Evolutionary conservation across 1,139 yeast genomes (phyloP).

Genomic region (Lodderomyces beijingensis): DNA sequence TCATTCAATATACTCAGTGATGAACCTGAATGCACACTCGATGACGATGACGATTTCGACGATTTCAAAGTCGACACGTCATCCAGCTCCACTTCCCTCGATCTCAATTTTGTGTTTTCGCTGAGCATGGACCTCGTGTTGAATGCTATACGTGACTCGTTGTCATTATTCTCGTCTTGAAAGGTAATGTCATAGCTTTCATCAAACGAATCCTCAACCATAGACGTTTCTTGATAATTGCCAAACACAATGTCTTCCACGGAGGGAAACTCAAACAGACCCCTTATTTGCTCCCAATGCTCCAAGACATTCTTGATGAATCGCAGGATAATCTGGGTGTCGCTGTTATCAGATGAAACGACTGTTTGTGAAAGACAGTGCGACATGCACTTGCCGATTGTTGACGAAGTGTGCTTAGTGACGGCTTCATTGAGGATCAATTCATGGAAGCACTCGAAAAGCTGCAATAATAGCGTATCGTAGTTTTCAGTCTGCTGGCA

Average conservation of each 20-base stretch:
- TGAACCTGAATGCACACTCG: too few relatives aligned
- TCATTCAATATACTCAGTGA: too few relatives aligned
- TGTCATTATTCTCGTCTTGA: constrained; percentile 16
- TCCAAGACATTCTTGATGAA: constrained; percentile 47
- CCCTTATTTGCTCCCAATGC: constrained; percentile 31
- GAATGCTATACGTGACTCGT: constrained; percentile 14
- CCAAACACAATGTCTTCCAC: constrained; percentile 23
- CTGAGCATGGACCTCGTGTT: constrained; percentile 17
- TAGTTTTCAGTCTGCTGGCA: constrained; percentile 13
- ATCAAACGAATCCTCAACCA: constrained; percentile 25
- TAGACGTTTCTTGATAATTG: constrained; percentile 7
- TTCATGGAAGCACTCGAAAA: constrained; percentile 37
- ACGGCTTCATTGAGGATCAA: constrained; percentile 24
- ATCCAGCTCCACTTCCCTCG: too few relatives aligned
- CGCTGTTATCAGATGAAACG: constrained; percentile 40
- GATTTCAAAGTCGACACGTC: too few relatives aligned
- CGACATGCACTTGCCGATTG: constrained; percentile 46
- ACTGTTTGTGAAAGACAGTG: constrained; percentile 52
- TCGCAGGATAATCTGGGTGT: constrained; percentile 45
- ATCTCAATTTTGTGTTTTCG: constrained; percentile 10
- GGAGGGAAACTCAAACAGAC: constrained; percentile 12
- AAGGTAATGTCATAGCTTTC: constrained; percentile 29
- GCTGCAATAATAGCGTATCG: constrained; percentile 31
- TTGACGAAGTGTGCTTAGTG: constrained; percentile 44
- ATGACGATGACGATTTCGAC: too few relatives aligned